Base-by-base conservation (phyloP, 2,329 filamentous ascomycete species). In the Microsporum ferrugineum region DNA sequence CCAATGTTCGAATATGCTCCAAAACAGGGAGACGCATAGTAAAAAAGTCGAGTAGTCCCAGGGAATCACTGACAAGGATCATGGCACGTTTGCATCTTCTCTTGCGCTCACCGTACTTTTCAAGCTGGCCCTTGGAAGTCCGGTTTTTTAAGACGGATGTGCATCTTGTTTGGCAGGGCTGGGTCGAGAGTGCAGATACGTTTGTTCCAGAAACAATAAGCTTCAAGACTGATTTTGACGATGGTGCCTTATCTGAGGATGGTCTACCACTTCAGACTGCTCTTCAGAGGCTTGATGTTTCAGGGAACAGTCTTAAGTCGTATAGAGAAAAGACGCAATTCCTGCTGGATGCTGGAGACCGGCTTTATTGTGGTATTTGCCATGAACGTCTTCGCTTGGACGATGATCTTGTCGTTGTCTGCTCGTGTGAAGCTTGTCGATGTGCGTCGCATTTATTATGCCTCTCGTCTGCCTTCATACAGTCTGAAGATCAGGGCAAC, bases 81-180 rank as follows among this genome's bases (percentile, higher is more conserved):
- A 72, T 97, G 33, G 86, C 87, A 2, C 94, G 95, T 68, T 73
- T 97, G 31, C 88, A 96, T 71, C 78, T 94, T 2, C 79, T 99
- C 0, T 79, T 95, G 1, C 82, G 87, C 0, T 88, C 91, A 1
- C 81, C 84, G 1, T 94, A 89, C 71, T 97, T 97, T 71, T 77
- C 79, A 14, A 79, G 85, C 53, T 96, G 91, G 92, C 92, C 92
- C 23, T 77, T 99, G 59, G 82, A 82, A 59, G 71, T 96, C 55
- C 85, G 88, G 29, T 92, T 97, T 73, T 92, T 96, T 66, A 79
- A 80, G 1, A 75, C 78, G 2, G 88, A 92, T 62, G 85, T 89
- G 0, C 81, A 88, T 67, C 75, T 75, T 23, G 79, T 81, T 0
- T 97, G 92, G 92, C 71, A 79, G 17, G 78, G 73, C 57, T 85